Base-by-base conservation (phyloP, 2,329 filamentous ascomycete genomes). In the Aureobasidium sp. region DNA sequence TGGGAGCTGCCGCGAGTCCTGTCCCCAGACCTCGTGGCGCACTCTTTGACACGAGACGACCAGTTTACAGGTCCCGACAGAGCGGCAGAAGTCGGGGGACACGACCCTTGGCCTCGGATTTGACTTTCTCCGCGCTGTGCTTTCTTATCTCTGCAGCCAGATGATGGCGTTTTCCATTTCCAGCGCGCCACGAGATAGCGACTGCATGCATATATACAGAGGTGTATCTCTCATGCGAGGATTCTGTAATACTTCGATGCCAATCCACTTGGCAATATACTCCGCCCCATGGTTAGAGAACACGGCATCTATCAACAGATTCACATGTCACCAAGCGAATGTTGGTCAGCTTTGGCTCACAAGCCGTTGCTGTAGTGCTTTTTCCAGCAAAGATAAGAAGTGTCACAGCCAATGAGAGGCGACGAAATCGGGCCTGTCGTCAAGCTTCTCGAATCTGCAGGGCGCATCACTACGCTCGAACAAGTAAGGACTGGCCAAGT, bases 331-430 rank as follows among this genome's bases (percentile, higher is more conserved):
- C 41, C n/a, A 25, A 39, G 36, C 42, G 34, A 39, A 13, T 39
- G 54, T 39, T 59, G 54, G 54, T 59, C 44, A 27, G 21, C 8
- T 59, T 59, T 59, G 42, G 41, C 54, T 59, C 54, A 39, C 21
- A 37, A 34, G 42, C 44, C 54, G 53, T 57, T 57, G 30, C 53
- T 34, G 36, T 42, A 58, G 30, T 58, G 54, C 54, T 48, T 47
- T 58, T 58, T 58, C 21, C 10, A 11, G 5, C 29, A 59, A 11
- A 59, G 57, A 59, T 59, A 59, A 59, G 57, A 50, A 36, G 34
- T 50, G 25, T 2, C 9, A 13, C 16, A 34, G 37, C 55, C 55
- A 59, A 59, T 59, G 25, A 48, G 45, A 59, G 13, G n/a, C 13
- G 1, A 14, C n/a, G 25, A 50, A 16, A 42, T 5, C 34, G 11